phyloP scores from a whole-genome alignment of 305 asterid genomes.

The Fraxinus sp. region DNA sequence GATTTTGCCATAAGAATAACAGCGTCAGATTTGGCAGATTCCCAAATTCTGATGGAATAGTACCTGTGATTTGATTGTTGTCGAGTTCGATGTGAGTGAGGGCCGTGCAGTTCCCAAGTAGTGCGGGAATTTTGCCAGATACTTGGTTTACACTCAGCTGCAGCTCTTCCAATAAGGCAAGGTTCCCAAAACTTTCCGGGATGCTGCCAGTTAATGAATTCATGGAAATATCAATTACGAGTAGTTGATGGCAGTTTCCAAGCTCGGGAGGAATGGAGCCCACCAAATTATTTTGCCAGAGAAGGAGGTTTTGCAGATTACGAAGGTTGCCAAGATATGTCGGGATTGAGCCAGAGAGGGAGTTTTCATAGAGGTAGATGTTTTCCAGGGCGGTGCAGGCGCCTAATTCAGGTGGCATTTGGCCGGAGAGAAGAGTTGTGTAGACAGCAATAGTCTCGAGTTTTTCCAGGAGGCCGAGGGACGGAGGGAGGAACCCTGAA shows the following conservation, averaged over 20 bases:
- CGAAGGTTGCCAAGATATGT: slow-evolving; percentile 48
- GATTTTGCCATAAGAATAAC: slow-evolving; percentile 77
- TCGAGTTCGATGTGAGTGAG: slow-evolving; percentile 79
- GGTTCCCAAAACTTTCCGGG: slow-evolving; percentile 61
- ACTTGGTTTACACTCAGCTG: slow-evolving; percentile 78
- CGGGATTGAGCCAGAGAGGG: slow-evolving; percentile 74
- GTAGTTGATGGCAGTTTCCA: slow-evolving; percentile 53
- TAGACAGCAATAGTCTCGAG: slow-evolving; percentile 69
- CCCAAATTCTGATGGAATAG: slow-evolving; percentile 69
- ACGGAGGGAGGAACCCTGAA: slow-evolving; percentile 74
- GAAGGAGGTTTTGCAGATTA: slow-evolving; percentile 53
- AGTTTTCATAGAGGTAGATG: slow-evolving; percentile 70
- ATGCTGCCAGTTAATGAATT: slow-evolving; percentile 69
- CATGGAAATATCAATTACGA: slow-evolving; percentile 64
- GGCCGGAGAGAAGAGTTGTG: slow-evolving; percentile 74
- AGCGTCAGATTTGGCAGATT: slow-evolving; percentile 54
- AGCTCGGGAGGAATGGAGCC: slow-evolving; percentile 68
- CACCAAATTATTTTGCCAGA: slow-evolving; percentile 75
- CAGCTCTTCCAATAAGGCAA: slow-evolving; percentile 56
- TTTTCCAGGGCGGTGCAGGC: slow-evolving; percentile 49
- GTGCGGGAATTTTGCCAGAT: slow-evolving; percentile 65
- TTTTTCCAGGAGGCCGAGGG: slow-evolving; percentile 57
- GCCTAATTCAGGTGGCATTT: slow-evolving; percentile 80
- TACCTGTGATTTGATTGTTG: slow-evolving; percentile 78
- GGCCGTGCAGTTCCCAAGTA: slow-evolving; percentile 62